Base-by-base conservation (phyloP, 345 rosid genomes). In the Dimocarpus longan region DNA sequence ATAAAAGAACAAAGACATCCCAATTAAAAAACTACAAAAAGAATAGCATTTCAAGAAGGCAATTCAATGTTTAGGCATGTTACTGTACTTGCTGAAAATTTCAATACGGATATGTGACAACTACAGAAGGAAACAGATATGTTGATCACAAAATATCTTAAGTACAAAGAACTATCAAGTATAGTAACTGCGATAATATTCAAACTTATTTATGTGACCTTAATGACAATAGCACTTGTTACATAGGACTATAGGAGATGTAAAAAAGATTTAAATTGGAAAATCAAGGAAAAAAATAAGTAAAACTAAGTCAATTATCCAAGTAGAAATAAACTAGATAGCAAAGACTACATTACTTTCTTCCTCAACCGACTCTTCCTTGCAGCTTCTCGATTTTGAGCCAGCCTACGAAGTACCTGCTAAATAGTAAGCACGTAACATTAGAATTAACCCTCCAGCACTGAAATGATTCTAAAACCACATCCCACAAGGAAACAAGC, bases 361-460 rank as follows among this genome's bases (percentile, higher is more conserved):
- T 95, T 95, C 83, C 99, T 88, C 72, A 93, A 85, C 37, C 99
- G 88, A 80, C 98, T 92, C 85, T 91, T 95, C 85, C 95, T 91
- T 7, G 98, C 99, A 79, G 98, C 99, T 80, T 95, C 99, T n/a
- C 99, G 85, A 82, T 95, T 93, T 81, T 95, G 99, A 70, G 98
- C 98, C 73, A 95, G 79, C 86, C 99, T 82, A 52, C 98, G 84
- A 68, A 95, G 95, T 3, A 85, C 83, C 98, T 95, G 85, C 66
- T 68, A 65, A 62, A 63, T 63, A 63, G 46, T 10, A 52, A 50
- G 8, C 56, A 65, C 22, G 71, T 62, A 68, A 62, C 21, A 22
- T 37, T 8, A 32, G 66, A 40, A 70, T 44, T 42, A 66, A 62
- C 32, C 46, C 44, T 9, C 32, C 44, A 73, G 24, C 1, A 66